Conservation (phyloP, 1,139 yeast species). For the Arxiozyma heterogenica region DNA sequence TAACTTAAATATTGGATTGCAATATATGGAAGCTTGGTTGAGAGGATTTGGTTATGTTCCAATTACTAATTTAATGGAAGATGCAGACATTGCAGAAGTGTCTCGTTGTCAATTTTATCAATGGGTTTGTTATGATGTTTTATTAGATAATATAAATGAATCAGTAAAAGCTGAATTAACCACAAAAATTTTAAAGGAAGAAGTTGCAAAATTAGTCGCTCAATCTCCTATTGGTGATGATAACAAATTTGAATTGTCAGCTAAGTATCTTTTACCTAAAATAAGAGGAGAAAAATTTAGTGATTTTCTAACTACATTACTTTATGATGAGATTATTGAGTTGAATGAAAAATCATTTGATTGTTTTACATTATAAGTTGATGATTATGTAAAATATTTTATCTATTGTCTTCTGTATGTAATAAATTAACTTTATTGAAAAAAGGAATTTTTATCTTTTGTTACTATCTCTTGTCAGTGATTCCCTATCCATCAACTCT, state of each 20-base stretch:
- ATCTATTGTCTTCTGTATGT: too few species aligned
- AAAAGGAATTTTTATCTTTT: not conserved
- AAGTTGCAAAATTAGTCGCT: conserved; percentile 41
- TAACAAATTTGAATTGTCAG: conserved; percentile 49
- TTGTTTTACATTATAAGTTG: not conserved
- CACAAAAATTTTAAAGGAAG: conserved; percentile 48
- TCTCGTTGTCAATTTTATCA: conserved; percentile 75
- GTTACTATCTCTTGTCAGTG: not conserved
- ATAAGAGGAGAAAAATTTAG: conserved; percentile 61
- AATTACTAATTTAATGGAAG: conserved; percentile 77
- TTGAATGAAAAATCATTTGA: not conserved
- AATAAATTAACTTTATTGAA: not conserved
- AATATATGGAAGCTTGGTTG: conserved; percentile 79
- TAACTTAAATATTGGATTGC: conserved; percentile 64
- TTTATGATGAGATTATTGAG: conserved; percentile 61
- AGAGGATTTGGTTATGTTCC: conserved; percentile 80
- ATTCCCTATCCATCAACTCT: not conserved
- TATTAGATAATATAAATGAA: conserved; percentile 47
- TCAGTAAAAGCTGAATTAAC: conserved; percentile 53
- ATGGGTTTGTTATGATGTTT: conserved; percentile 68
- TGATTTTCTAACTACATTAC: conserved; percentile 63
- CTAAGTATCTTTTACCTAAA: conserved; percentile 53
- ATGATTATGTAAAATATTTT: too few species aligned
- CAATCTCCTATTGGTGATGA: conserved; percentile 33
- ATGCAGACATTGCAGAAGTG: conserved; percentile 82